A percentile compares a stretch with the other conserved stretches of the same genome.
These are phyloP conservation scores for Plantago ovata DNA, from an alignment of 257 asterid genomes.

Conservation along the genomic window DNA sequence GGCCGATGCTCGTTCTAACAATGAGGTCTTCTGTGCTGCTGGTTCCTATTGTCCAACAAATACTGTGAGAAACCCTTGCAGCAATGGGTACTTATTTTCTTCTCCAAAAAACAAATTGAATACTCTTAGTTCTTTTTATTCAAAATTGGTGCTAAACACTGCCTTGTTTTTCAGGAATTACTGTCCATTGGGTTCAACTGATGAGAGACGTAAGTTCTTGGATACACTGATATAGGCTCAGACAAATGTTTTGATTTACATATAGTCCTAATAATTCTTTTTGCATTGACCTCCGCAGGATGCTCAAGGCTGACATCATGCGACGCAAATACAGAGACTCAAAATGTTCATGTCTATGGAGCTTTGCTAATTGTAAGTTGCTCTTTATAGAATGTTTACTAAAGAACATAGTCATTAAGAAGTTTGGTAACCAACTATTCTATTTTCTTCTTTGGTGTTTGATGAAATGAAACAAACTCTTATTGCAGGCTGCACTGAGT, in stretches of 20 bases:
- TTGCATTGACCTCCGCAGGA: conserved; percentile 33
- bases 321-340: conserved; percentile 50
- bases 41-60: conserved; percentile 80
- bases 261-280: conserved; percentile 8
- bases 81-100: conserved; percentile 59
- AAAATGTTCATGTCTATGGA: conserved; percentile 84
- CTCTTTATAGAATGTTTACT: conserved; percentile 1
- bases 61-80: conserved; percentile 47
- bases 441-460: neutral
- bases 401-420: neutral
- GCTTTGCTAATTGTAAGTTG: conserved; percentile 69
- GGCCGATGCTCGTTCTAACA: conserved; percentile 61
- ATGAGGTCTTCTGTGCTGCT: conserved; percentile 68
- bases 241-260: neutral
- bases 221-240: neutral
- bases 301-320: conserved; percentile 75
- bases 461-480: conserved; percentile 7
- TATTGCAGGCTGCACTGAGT: conserved; percentile 71
- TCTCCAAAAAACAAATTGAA: conserved; percentile 14
- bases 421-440: conserved; percentile 1
- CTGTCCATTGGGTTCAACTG: conserved; percentile 66
- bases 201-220: conserved; percentile 43
- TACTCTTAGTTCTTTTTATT: neutral
- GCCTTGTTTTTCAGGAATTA: conserved; percentile 47
- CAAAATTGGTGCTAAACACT: conserved; percentile 13